Evolutionary conservation across 2,329 filamentous ascomycete genomes (phyloP).

Genomic region (Penicillium sp.): DNA sequence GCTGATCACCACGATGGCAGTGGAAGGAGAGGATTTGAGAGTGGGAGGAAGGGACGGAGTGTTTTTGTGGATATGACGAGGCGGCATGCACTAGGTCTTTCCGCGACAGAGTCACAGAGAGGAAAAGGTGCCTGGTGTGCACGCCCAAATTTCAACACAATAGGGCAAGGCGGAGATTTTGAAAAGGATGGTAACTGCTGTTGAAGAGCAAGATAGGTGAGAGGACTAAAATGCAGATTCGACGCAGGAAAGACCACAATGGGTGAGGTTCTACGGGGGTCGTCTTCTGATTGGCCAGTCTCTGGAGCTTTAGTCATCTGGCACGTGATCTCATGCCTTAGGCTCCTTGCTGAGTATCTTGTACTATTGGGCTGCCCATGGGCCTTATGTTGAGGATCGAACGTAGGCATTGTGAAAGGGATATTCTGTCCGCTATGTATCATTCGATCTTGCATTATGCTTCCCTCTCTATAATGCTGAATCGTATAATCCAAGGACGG

Average conservation of each 20-base stretch:
- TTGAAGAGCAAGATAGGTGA: constrained; percentile 20
- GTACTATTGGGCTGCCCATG: neutral
- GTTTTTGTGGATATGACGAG: constrained; percentile 46
- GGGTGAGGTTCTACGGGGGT: constrained; percentile 22
- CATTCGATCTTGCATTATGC: neutral
- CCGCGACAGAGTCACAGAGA: constrained; percentile 31
- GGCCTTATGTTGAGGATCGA: neutral
- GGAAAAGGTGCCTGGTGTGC: constrained; percentile 31
- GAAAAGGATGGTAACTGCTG: constrained; percentile 12
- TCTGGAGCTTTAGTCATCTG: neutral
- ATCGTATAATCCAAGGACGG: neutral
- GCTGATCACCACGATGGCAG: constrained; percentile 23
- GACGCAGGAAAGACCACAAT: constrained; percentile 15
- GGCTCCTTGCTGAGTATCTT: constrained; percentile 7
- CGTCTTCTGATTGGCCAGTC: constrained; percentile 19
- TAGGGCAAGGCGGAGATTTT: neutral
- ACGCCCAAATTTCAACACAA: constrained; percentile 18
- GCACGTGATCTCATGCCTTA: constrained; percentile 20
- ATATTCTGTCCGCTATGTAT: neutral
- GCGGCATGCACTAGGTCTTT: constrained; percentile 37
- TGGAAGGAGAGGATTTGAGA: constrained; percentile 18
- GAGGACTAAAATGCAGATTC: constrained; percentile 23
- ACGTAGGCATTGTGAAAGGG: neutral
- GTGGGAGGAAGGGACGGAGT: constrained; percentile 34
- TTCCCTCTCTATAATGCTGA: neutral